Evolutionary conservation across 106 monocot genomes (phyloP), one percentile per base, ranked within the genome.

Genomic region (Posidonia australis): DNA sequence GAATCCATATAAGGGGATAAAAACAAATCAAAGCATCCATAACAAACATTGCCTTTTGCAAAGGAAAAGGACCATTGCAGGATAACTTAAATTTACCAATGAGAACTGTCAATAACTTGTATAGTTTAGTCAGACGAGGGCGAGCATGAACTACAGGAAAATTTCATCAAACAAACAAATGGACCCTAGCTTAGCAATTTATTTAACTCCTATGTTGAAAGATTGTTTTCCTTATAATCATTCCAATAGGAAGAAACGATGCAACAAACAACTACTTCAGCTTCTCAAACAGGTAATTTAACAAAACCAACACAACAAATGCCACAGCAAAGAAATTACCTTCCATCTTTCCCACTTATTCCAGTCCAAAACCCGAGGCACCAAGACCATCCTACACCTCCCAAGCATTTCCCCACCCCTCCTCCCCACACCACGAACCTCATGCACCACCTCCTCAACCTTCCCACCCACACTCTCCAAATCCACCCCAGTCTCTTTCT

Each of bases 301-400:
- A 21, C 42, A 36, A 46, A 67, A 43, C 9, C 43, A 27, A 32
- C 5, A 47, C 11, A 32, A 22, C 44, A 45, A n/a, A 31, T 32
- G 25, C 4, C 23, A 17, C 44, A 26, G 26, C 13, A 12, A 46
- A 44, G 59, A 29, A 26, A 13, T 10, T 46, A 85, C 90, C 90
- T 91, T 86, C 90, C 90, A 91, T 26, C 71, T 71, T 23, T 86
- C 83, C 90, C 80, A 83, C 57, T 70, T 80, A 55, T 91, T 86
- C 86, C 86, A 91, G 5, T 83, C 70, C n/a, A 79, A 46, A 51
- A 91, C 75, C 27, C 55, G 41, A 10, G 83, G 83, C 28, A 81
- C 17, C 36, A 59, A 5, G 36, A 72, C 76, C 54, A 46, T 10
- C 60, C 78, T 43, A 32, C 78, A 76, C 59, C 70, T 67, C 44